Base-by-base conservation (phyloP, 2,329 filamentous ascomycete species). In the Trematosphaeria pertusa region DNA sequence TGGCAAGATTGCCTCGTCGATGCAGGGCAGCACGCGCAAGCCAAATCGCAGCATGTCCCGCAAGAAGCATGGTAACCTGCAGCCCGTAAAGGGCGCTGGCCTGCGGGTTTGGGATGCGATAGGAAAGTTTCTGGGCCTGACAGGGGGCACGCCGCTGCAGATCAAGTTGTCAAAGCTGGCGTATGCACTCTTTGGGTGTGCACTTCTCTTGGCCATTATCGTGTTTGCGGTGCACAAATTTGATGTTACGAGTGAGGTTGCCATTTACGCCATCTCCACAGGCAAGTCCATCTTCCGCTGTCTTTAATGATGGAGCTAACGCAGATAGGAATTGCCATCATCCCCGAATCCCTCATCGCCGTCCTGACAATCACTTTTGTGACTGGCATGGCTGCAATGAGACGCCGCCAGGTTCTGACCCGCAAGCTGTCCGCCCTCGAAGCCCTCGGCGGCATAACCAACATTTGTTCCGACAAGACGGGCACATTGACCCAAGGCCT, bases 1-100 rank as follows among this genome's bases (percentile, higher is more conserved):
- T 43, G 87, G 87, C 51, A 82, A 82, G 57, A 88, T 89, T 56
- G 86, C 87, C 15, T 78, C 81, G 14, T 69, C 85, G 44, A 76
- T 89, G 32, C 81, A 82, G 37, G 78, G 79, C 5, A 75, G 73
- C 38, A 75, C 78, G 43, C 78, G 76, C 17, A 79, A 76, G 46
- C 69, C 75, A 7, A 60, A 60, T 41, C 43, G 56, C 4, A 56
- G 55, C n/a, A 43, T 60, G 40, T 60, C 56, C 6, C 59, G 78
- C 22, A 78, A 77, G 32, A 70, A 77, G 2, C 67, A 76, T 63
- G 65, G 79, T 18, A 51, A 44, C 14, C 36, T 70, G 59, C 77
- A 73, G 78, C 62, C 36, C 73, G 82, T 59, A 75, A 54, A 61
- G 17, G 48, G 54, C 6, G 33, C 34, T 24, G 26, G 26, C 21